phyloP scores from a whole-genome alignment of 2,329 filamentous ascomycete genomes.

The Fusarium circinatum region DNA sequence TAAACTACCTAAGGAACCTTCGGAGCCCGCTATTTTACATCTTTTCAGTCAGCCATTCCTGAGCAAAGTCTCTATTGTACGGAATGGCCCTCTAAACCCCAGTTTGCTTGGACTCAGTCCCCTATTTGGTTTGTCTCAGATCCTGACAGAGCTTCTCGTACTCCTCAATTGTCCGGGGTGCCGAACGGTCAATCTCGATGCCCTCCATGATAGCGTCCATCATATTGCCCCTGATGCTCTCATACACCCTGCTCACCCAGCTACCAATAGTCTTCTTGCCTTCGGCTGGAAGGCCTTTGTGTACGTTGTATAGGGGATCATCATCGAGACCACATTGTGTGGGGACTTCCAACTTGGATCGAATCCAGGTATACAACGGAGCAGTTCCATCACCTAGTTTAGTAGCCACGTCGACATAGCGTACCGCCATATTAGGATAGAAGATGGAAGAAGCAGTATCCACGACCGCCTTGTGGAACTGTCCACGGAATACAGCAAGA shows the following conservation, averaged over 20 bases:
- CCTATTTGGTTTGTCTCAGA: not conserved
- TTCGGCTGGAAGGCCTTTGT: constrained; percentile 35
- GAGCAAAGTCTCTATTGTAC: too few species aligned
- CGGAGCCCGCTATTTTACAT: not conserved
- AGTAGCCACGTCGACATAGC: constrained; percentile 38
- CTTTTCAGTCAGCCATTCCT: not conserved
- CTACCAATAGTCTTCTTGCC: constrained; percentile 48
- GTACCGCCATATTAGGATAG: constrained; percentile 41
- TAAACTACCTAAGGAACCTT: not conserved
- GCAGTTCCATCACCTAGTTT: constrained; percentile 46
- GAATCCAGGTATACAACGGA: constrained; percentile 46
- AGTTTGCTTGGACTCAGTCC: too few species aligned
- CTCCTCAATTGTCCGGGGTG: constrained; percentile 33
- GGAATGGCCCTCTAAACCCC: not conserved
- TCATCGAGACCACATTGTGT: constrained; percentile 48
- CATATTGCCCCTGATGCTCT: constrained; percentile 43
- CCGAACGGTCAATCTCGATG: constrained; percentile 32
- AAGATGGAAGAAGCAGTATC: constrained; percentile 38
- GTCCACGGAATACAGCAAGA: constrained; percentile 36
- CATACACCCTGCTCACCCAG: constrained; percentile 48
- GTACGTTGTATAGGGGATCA: constrained; percentile 43
- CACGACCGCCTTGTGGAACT: constrained; percentile 35
- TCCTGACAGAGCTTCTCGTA: constrained; percentile 38
- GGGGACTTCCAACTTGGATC: constrained; percentile 41
- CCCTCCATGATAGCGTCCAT: constrained; percentile 45